Percentiles rank a stretch among this genome's conserved stretches.
These are phyloP conservation scores for Penicillium sp. DNA, from an alignment of 2,329 filamentous ascomycete species.

Conservation along the genomic window DNA sequence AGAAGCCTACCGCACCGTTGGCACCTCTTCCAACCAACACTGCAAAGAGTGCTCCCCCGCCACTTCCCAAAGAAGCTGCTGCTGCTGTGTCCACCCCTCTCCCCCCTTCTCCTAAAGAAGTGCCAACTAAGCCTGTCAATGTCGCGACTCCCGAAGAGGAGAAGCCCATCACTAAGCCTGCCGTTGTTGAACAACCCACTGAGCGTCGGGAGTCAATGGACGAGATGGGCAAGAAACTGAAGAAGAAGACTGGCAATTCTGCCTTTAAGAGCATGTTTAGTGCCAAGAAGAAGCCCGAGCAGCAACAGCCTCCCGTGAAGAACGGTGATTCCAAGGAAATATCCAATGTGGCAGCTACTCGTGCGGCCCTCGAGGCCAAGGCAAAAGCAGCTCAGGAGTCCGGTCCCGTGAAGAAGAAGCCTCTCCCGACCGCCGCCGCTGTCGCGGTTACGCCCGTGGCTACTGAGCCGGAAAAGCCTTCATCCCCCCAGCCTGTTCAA, in stretches of 20 bases:
- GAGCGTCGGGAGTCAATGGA: constrained; percentile 29
- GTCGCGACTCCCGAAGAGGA: constrained; percentile 13
- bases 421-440: constrained; percentile 18
- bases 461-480: constrained; percentile 5
- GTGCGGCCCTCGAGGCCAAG: constrained; percentile 35
- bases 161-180: constrained; percentile 15
- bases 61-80: constrained; percentile 27
- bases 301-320: constrained; percentile 27
- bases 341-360: constrained; percentile 37
- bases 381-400: constrained; percentile 29
- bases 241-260: constrained; percentile 36
- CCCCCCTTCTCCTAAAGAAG: constrained; percentile 22
- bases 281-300: constrained; percentile 33
- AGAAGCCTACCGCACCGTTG: constrained; percentile 23
- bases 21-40: constrained; percentile 21
- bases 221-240: constrained; percentile 36
- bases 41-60: constrained; percentile 25
- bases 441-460: constrained; percentile 1
- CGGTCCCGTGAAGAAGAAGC: constrained; percentile 30
- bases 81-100: constrained; percentile 13
- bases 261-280: constrained; percentile 41
- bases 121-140: constrained; percentile 17
- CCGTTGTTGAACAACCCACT: constrained; percentile 16
- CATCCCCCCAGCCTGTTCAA: constrained; percentile 6
- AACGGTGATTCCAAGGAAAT: constrained; percentile 24